A percentile compares a stretch with the other conserved stretches of the same genome.
These are phyloP conservation scores for Austroboletus sp. DNA, from an alignment of 1,284 basidiomycete genomes.

Conservation along the genomic window DNA sequence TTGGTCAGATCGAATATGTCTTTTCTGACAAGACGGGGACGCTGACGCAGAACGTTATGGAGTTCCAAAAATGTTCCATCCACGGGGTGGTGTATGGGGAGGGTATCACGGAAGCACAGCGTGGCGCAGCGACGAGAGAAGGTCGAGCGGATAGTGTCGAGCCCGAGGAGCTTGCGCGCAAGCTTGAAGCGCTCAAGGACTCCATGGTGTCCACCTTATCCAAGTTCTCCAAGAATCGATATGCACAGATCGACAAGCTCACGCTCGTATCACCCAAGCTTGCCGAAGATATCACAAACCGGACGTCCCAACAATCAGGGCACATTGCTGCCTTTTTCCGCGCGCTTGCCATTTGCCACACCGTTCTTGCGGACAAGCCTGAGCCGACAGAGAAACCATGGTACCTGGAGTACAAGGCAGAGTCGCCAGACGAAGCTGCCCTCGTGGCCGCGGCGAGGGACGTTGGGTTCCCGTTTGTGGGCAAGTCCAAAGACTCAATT, in stretches of 20 bases:
- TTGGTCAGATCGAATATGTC: slow-evolving; percentile 96
- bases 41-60: slow-evolving; percentile 95
- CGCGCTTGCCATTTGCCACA: slow-evolving; percentile 87
- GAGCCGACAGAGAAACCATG: slow-evolving; percentile 60
- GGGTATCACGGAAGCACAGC: slow-evolving; percentile 90
- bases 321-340: slow-evolving; percentile 84
- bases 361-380: slow-evolving; percentile 75
- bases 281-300: slow-evolving; percentile 68
- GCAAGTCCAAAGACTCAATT: slow-evolving; percentile 65
- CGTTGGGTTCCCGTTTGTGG: slow-evolving; percentile 86
- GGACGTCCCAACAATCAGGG: slow-evolving; percentile 53
- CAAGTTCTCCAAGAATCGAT: slow-evolving; percentile 83
- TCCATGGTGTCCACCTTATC: slow-evolving; percentile 76
- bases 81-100: slow-evolving; percentile 84
- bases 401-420: slow-evolving; percentile 86
- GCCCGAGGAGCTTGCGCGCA: slow-evolving; percentile 62
- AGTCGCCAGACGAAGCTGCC: slow-evolving; percentile 92
- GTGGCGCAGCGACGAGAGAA: slow-evolving; percentile 81
- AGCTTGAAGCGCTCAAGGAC: slow-evolving; percentile 62
- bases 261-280: slow-evolving; percentile 86
- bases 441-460: slow-evolving; percentile 88
- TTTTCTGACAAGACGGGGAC: slow-evolving; percentile 98
- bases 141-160: slow-evolving; percentile 62
- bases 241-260: slow-evolving; percentile 72
- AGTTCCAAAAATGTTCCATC: slow-evolving; percentile 94